These are phyloP conservation scores for Phytophthora sojae DNA, from an alignment of 352 stramenopile genomes.

Conservation along the genomic window DNA sequence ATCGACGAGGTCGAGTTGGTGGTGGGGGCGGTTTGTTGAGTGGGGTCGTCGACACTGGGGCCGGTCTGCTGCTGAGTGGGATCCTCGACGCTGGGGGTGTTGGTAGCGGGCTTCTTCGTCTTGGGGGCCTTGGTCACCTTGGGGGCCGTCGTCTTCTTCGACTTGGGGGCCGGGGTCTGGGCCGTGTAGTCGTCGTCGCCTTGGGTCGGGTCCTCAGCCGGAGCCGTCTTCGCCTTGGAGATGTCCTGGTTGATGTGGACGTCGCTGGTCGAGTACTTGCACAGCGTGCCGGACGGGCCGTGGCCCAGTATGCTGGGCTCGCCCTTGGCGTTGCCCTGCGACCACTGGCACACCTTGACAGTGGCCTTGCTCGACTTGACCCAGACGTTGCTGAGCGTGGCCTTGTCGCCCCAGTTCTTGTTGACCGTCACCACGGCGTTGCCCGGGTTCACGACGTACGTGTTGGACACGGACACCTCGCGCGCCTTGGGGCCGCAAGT, in stretches of 20 bases:
- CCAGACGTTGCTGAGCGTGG: slow-evolving; percentile 22
- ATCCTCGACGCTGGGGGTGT: background rate
- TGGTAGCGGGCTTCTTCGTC: background rate
- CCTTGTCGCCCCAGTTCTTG: slow-evolving; percentile 20
- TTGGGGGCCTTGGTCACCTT: slow-evolving; percentile 1
- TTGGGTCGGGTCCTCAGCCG: background rate
- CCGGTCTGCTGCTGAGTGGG: background rate
- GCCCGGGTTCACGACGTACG: slow-evolving; percentile 20
- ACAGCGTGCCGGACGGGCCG: slow-evolving; percentile 10
- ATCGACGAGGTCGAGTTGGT: background rate
- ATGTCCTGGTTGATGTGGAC: slow-evolving; percentile 33
- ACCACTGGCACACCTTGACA: too few relatives aligned
- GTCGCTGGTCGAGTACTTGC: slow-evolving; percentile 28
- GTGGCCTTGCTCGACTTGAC: slow-evolving; percentile 10
- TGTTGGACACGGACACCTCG: slow-evolving; percentile 30
- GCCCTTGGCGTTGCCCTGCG: slow-evolving; percentile 2
- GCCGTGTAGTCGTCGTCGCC: too few relatives aligned
- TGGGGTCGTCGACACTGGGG: background rate
- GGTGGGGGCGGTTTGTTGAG: background rate
- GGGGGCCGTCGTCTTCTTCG: background rate
- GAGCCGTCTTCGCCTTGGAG: background rate
- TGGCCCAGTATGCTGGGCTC: slow-evolving; percentile 15
- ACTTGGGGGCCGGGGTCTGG: slow-evolving; percentile 4
- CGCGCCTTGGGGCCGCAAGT: slow-evolving; percentile 9
- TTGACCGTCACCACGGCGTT: slow-evolving; percentile 26